Evolutionary conservation across 116 monocot genomes (phyloP), one percentile per base, ranked within the genome.

Genomic region (Phalaenopsis hybrid): DNA sequence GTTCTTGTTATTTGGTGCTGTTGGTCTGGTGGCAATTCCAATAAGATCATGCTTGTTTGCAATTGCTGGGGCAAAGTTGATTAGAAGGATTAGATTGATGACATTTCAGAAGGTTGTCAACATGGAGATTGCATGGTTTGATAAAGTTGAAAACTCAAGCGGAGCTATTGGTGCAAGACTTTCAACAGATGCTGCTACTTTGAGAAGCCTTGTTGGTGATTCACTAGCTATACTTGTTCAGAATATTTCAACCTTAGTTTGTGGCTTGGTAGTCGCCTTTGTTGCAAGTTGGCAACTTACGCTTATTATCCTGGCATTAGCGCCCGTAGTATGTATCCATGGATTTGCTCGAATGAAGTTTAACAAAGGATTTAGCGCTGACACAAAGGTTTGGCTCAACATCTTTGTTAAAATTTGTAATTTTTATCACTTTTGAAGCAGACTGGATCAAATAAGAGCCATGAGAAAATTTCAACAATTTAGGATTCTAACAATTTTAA

Each of bases 141-240:
- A 91, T 75, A 41, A 82, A 0, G 23, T 85, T 1, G 63, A 28
- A 16, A 88, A 91, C 70, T 85, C 90, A 0, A 85, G 83, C 63
- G 89, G 89, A 67, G 86, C 88, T 57, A 85, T 92, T 37, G 86
- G 92, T 10, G 86, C 88, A 79, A 86, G 84, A 57, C 67, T 92
- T 33, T 89, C 89, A 44, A 80, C 84, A 57, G 92, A 92, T 81
- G 92, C 89, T 34, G 84, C 88, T 11, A 81, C 81, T 17, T 81
- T 92, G 17, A 78, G 88, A 59, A 51, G 89, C 63, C 83, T 92
- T 69, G 92, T 92, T 8, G 92, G 92, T 34, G 90, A 92, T 49
- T 43, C 89, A 34, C 83, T 92, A 44, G 81, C 83, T 0, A 41
- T 89, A 12, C 5, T 86, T 76, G 89, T 92, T 79, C 86, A 88